Conservation (phyloP, 164 flowering plant species). For the Piper longum region DNA sequence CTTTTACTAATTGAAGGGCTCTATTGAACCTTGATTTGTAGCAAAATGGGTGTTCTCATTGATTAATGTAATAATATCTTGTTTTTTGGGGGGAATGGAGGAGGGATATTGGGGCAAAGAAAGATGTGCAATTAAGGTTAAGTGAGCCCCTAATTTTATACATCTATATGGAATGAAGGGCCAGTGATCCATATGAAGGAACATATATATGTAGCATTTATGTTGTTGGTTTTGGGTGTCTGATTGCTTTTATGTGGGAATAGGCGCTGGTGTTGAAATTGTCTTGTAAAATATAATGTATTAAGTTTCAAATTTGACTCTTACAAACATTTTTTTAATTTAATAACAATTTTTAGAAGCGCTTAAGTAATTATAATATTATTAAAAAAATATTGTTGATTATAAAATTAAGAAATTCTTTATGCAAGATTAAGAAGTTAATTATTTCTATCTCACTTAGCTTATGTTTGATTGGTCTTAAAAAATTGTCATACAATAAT, state of each 20-base stretch:
- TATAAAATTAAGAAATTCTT: too few relatives aligned
- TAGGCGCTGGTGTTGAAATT: too few relatives aligned
- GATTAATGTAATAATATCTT: not conserved
- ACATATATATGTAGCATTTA: not conserved
- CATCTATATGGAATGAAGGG: not conserved
- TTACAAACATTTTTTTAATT: too few relatives aligned
- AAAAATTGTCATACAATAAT: too few relatives aligned
- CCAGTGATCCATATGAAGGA: not conserved
- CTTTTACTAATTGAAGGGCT: slow-evolving; percentile 20
- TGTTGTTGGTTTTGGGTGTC: not conserved
- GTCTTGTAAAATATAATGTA: too few relatives aligned
- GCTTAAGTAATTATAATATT: too few relatives aligned
- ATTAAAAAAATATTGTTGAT: too few relatives aligned
- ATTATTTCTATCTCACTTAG: too few relatives aligned
- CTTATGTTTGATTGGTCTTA: too few relatives aligned
- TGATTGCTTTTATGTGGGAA: not conserved
- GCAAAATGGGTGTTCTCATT: slow-evolving; percentile 6
- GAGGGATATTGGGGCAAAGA: not conserved
- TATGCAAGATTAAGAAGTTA: too few relatives aligned
- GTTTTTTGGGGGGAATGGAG: not conserved
- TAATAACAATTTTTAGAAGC: too few relatives aligned
- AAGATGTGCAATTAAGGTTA: not conserved
- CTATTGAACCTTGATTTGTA: slow-evolving; percentile 6
- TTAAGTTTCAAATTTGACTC: too few relatives aligned
- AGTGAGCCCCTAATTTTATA: not conserved